These are phyloP conservation scores for Thelephora terrestris DNA, from an alignment of 1,284 basidiomycete species.

Conservation along the genomic window DNA sequence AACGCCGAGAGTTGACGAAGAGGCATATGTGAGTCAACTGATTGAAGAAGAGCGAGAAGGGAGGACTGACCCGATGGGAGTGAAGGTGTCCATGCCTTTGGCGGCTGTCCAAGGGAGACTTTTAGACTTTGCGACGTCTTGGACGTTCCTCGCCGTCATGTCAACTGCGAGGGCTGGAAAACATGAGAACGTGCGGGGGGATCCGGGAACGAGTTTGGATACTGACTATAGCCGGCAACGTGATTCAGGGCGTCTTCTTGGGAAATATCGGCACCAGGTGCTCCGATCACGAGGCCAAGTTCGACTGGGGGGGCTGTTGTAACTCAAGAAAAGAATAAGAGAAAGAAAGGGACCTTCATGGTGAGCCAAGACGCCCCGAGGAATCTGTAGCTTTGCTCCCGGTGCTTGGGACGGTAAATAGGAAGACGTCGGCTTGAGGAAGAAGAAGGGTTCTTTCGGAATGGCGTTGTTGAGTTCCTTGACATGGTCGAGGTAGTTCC, in stretches of 20 bases:
- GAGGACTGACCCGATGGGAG: constrained; percentile 54
- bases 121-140: constrained; percentile 86
- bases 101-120: constrained; percentile 93
- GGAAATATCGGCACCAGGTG: constrained; percentile 73
- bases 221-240: constrained; percentile 82
- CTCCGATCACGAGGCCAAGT: constrained; percentile 92
- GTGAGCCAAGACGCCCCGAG: constrained; percentile 75
- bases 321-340: background rate
- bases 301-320: constrained; percentile 54
- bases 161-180: constrained; percentile 80
- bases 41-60: background rate
- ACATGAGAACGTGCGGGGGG: background rate
- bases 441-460: constrained; percentile 97
- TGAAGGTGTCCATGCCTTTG: constrained; percentile 62
- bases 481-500: constrained; percentile 79
- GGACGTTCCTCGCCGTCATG: constrained; percentile 93
- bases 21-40: background rate
- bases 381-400: constrained; percentile 79
- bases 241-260: constrained; percentile 64
- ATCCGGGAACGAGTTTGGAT: background rate
- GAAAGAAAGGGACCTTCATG: constrained; percentile 68
- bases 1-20: background rate
- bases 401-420: constrained; percentile 49
- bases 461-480: constrained; percentile 87
- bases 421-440: constrained; percentile 91